phyloP scores from a whole-genome alignment of 495 filamentous ascomycete genomes.

The Extremus antarcticus region DNA sequence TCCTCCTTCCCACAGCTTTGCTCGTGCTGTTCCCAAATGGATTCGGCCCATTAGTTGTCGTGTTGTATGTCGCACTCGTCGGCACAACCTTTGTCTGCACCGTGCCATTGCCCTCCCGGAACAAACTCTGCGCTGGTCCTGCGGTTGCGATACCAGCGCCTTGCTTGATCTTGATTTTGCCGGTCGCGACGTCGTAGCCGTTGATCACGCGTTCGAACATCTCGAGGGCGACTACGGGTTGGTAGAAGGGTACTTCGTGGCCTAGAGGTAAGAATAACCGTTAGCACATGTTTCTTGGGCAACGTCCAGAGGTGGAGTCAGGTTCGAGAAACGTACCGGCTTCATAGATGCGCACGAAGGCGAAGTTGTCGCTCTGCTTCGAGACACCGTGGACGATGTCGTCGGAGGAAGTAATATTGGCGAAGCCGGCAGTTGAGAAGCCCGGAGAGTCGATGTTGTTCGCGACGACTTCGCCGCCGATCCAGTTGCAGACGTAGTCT shows the following conservation, averaged over 20 bases:
- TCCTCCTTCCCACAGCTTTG: not conserved
- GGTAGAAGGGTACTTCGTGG: slow-evolving; percentile 64
- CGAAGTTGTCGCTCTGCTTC: slow-evolving; percentile 56
- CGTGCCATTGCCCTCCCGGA: slow-evolving; percentile 47
- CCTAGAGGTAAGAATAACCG: no score
- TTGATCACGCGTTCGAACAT: slow-evolving; percentile 49
- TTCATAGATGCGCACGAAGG: slow-evolving; percentile 58
- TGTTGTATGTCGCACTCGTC: slow-evolving; percentile 44
- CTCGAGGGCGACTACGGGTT: slow-evolving; percentile 49
- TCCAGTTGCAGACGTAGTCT: slow-evolving; percentile 55
- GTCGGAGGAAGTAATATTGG: slow-evolving; percentile 45
- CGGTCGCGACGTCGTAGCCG: slow-evolving; percentile 51
- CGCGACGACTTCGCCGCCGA: slow-evolving; percentile 43
- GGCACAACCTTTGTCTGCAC: slow-evolving; percentile 41
- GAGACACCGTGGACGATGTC: slow-evolving; percentile 51
- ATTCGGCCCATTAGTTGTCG: slow-evolving; percentile 35
- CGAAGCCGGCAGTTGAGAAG: slow-evolving; percentile 42
- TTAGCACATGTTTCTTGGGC: no score
- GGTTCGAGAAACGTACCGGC: no score
- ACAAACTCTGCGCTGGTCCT: slow-evolving; percentile 42
- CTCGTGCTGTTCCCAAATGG: slow-evolving; percentile 1
- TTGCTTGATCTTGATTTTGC: slow-evolving; percentile 27
- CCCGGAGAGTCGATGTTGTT: slow-evolving; percentile 36
- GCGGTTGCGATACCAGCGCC: slow-evolving; percentile 35
- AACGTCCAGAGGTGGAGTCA: no score